phyloP scores from a whole-genome alignment of 108 stramenopile species.

The Nannochloropsis salina region DNA sequence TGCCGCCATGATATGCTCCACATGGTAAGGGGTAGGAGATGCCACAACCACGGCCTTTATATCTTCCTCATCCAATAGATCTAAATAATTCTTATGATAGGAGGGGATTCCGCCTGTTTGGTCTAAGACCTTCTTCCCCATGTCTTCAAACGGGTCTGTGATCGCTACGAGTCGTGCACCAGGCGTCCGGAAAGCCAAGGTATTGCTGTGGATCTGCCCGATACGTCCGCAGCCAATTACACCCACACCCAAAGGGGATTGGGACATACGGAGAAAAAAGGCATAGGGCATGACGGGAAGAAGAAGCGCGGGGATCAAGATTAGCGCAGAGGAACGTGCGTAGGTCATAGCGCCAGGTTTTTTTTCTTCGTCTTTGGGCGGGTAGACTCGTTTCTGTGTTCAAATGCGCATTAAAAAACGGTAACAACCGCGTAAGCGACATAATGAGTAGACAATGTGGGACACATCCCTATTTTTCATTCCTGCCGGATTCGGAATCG shows the following conservation, averaged over 20 bases:
- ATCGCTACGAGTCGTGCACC: slow-evolving; percentile 44
- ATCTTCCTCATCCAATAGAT: slow-evolving; percentile 39
- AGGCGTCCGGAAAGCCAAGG: slow-evolving; percentile 42
- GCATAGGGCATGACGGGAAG: not conserved
- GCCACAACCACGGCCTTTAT: slow-evolving; percentile 40
- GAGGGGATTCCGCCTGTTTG: slow-evolving; percentile 39
- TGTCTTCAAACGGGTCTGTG: slow-evolving; percentile 44
- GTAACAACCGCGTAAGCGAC: too few species aligned
- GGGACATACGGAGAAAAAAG: slow-evolving; percentile 26
- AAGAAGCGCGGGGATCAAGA: not conserved
- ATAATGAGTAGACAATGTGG: too few species aligned
- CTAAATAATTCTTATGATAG: slow-evolving; percentile 44
- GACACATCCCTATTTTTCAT: too few species aligned
- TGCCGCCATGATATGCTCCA: slow-evolving; percentile 46
- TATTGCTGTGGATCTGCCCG: slow-evolving; percentile 46
- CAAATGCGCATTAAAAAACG: too few species aligned
- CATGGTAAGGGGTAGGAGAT: slow-evolving; percentile 44
- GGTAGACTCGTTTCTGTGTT: too few species aligned
- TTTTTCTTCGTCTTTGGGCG: too few species aligned
- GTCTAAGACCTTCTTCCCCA: slow-evolving; percentile 31
- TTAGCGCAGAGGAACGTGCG: not conserved
- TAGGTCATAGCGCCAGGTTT: too few species aligned
- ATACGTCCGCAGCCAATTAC: slow-evolving; percentile 45
- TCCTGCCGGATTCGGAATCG: too few species aligned
- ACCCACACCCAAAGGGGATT: slow-evolving; percentile 39